Base-by-base conservation (phyloP, 768 basidiomycete genomes). In the Lentinula lateritia region DNA sequence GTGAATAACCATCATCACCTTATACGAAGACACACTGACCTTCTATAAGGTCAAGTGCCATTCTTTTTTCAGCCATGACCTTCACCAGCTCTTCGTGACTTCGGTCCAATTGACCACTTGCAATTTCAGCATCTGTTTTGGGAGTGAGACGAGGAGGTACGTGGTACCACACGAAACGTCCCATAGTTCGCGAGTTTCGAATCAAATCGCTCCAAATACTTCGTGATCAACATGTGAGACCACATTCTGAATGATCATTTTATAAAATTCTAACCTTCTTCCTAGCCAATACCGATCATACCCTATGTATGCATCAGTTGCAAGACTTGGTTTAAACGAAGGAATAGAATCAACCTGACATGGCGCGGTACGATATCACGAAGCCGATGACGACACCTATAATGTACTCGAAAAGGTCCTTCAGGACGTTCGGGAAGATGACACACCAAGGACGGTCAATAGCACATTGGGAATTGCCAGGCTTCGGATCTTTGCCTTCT, bases 121-220 rank as follows among this genome's bases (percentile, higher is more conserved):
- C 65, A 1, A 62, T 71, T 62, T 82, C 80, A 63, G 78, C 71
- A 1, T 68, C 56, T 0, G 78, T 75, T 66, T 79, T 78, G 8
- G 75, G 72, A 0, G 74, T 71, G 2, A 84, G 63, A 10, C 80
- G 75, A 7, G 79, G 79, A 2, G 86, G 87, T 16, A 84, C 79
- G 65, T 87, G 85, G 65, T 83, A 84, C 87, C 86, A 88, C 34
- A 86, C 75, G 6, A 88, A 72, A 15, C 86, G 78, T 6, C 78
- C 72, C 60, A 85, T 72, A 0, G 80, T 80, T 13, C 84, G 73
- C 3, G 78, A 66, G 57, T 80, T 74, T 35, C 74, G 71, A 2
- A 75, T 73, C 10, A 78, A 63, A 61, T 78, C 78, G 8, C 72
- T 69, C 78, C 76, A 78, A 0, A 39, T 77, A 0, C 75, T 77